Percentiles rank a stretch among this genome's conserved stretches.
Evolutionary conservation across 495 filamentous ascomycete genomes (phyloP).

Genomic region (Hypomontagnella submonticulosa): DNA sequence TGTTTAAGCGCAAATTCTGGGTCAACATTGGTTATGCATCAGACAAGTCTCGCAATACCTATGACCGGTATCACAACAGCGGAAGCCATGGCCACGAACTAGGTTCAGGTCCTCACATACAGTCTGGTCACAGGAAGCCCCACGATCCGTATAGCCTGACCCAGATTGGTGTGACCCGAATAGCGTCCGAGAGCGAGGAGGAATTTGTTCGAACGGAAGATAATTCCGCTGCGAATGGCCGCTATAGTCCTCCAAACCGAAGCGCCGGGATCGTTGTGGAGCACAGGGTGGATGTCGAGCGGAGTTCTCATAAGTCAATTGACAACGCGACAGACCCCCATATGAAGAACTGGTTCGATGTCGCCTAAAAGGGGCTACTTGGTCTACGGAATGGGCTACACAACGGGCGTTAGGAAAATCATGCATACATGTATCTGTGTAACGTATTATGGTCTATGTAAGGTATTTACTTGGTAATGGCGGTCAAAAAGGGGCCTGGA

Average conservation of each 20-base stretch:
- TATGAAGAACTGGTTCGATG: constrained; percentile 9
- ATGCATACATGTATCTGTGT: too few relatives aligned
- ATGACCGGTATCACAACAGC: not conserved
- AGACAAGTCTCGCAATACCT: constrained; percentile 12
- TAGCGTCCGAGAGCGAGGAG: constrained; percentile 23
- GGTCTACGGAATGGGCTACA: too few relatives aligned
- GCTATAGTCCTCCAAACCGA: constrained; percentile 4
- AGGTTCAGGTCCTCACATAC: constrained; percentile 5
- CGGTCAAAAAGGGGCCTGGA: too few relatives aligned
- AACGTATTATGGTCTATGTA: too few relatives aligned
- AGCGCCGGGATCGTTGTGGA: constrained; percentile 7
- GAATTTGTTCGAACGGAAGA: constrained; percentile 12
- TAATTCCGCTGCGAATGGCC: not conserved
- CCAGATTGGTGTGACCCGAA: constrained; percentile 11
- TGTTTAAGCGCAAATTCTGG: constrained; percentile 30
- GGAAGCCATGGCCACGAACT: constrained; percentile 4
- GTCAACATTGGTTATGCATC: constrained; percentile 8
- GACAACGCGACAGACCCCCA: constrained; percentile 2
- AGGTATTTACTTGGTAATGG: too few relatives aligned
- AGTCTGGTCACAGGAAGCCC: constrained; percentile 5
- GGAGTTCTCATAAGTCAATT: constrained; percentile 11
- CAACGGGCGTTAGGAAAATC: too few relatives aligned
- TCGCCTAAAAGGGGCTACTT: not conserved
- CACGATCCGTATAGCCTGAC: constrained; percentile 20
- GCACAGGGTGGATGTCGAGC: constrained; percentile 4